Percentiles rank a stretch among this genome's conserved stretches.
Evolutionary conservation across 2,329 filamentous ascomycete genomes (phyloP).

Genomic region (Madurella fahalii): DNA sequence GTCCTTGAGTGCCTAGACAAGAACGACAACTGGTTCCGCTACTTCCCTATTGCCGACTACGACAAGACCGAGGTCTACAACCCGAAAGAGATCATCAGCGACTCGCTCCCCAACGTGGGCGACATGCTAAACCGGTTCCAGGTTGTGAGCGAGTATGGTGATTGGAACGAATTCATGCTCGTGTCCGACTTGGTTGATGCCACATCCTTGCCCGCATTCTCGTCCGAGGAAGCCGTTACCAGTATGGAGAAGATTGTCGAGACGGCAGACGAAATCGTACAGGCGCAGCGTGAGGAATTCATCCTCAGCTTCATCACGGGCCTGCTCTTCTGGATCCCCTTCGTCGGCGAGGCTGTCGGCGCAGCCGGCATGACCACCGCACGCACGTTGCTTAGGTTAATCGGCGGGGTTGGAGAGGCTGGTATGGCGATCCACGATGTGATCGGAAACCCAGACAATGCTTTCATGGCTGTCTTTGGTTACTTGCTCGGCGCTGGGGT

Average conservation of each 20-base stretch:
- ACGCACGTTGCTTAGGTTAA: slow-evolving; percentile 11
- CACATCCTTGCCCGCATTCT: slow-evolving; percentile 20
- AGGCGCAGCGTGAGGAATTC: slow-evolving; percentile 27
- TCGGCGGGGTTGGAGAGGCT: background rate
- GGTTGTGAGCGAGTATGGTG: no score
- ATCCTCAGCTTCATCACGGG: slow-evolving; percentile 28
- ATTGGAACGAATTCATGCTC: background rate
- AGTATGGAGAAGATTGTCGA: slow-evolving; percentile 25
- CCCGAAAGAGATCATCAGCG: background rate
- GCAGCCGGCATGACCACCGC: slow-evolving; percentile 5
- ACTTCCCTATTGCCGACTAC: no score
- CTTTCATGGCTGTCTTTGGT: slow-evolving; percentile 7
- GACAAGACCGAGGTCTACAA: background rate
- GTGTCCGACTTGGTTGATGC: slow-evolving; percentile 22
- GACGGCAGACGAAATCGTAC: slow-evolving; percentile 25
- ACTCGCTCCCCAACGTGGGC: background rate
- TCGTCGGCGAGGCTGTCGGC: slow-evolving; percentile 14
- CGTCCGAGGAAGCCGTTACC: slow-evolving; percentile 19
- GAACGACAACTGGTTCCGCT: background rate
- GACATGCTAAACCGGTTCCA: no score
- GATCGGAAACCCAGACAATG: slow-evolving; percentile 22
- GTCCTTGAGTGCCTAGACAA: background rate
- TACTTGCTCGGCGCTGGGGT: slow-evolving; percentile 1
- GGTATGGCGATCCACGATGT: slow-evolving; percentile 21
- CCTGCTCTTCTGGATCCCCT: slow-evolving; percentile 29